Evolutionary conservation across 495 filamentous ascomycete species (phyloP).

Genomic region (Hyaloscypha finlandica): DNA sequence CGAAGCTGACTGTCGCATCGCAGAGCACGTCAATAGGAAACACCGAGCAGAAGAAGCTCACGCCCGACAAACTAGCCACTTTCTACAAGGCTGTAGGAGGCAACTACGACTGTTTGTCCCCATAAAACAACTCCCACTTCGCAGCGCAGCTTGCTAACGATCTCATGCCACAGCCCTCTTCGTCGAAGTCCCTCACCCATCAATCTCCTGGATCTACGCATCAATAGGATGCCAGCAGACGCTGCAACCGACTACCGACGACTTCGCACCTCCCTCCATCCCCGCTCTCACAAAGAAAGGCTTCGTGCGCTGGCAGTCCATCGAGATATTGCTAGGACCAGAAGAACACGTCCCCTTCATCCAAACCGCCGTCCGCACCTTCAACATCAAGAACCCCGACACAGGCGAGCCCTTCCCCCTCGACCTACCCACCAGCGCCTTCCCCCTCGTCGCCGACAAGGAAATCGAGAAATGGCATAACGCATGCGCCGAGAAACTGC

Average conservation of each 20-base stretch:
- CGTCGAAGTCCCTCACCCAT: constrained; percentile 68
- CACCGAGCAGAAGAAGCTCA: constrained; percentile 63
- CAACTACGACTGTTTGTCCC: constrained; percentile 71
- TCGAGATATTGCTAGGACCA: constrained; percentile 85
- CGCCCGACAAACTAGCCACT: constrained; percentile 76
- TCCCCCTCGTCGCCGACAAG: constrained; percentile 72
- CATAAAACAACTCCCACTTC: constrained; percentile 1
- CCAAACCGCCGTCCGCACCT: constrained; percentile 76
- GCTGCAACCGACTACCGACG: constrained; percentile 67
- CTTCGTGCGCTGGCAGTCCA: constrained; percentile 92
- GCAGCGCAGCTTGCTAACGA: not conserved
- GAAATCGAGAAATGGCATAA: constrained; percentile 87
- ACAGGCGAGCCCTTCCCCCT: constrained; percentile 74
- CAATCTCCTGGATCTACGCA: constrained; percentile 89
- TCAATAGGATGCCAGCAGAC: constrained; percentile 85
- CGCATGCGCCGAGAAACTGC: constrained; percentile 59
- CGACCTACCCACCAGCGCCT: constrained; percentile 70
- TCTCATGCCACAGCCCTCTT: constrained; percentile 57
- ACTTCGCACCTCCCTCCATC: constrained; percentile 72
- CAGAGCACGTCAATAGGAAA: constrained; percentile 53
- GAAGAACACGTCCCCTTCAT: constrained; percentile 84
- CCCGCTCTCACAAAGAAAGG: constrained; percentile 81
- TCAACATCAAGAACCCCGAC: constrained; percentile 71
- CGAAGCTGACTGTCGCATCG: constrained; percentile 1
- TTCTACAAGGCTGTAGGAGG: constrained; percentile 91